Evolutionary conservation across 345 rosid species (phyloP).

Genomic region (Excoecaria agallocha): DNA sequence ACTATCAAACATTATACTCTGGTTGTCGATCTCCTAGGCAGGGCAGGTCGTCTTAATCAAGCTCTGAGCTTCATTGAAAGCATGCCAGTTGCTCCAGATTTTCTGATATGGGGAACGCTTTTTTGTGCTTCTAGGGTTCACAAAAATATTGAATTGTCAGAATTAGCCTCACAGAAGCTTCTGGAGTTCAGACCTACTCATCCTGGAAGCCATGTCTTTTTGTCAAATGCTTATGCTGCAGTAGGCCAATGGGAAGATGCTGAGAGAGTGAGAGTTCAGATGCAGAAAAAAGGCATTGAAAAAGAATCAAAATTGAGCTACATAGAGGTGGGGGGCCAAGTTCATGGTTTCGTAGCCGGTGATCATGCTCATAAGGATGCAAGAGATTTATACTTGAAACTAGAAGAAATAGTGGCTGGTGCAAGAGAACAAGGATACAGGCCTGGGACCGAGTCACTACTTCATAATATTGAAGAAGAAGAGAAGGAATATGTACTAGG

Average conservation of each 20-base stretch:
- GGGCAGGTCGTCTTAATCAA: slow-evolving; percentile 62
- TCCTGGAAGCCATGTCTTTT: slow-evolving; percentile 35
- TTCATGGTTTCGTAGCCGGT: slow-evolving; percentile 54
- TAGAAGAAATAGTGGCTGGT: slow-evolving; percentile 35
- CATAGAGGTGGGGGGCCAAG: slow-evolving; percentile 49
- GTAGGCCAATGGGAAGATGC: slow-evolving; percentile 50
- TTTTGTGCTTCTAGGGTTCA: slow-evolving; percentile 68
- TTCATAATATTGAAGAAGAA: slow-evolving; percentile 60
- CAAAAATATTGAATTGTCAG: slow-evolving; percentile 52
- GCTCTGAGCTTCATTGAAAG: slow-evolving; percentile 63
- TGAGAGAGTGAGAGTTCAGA: slow-evolving; percentile 42
- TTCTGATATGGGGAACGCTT: slow-evolving; percentile 63
- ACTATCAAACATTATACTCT: slow-evolving; percentile 70
- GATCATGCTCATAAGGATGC: slow-evolving; percentile 38
- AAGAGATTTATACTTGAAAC: slow-evolving; percentile 50
- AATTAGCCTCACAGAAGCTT: slow-evolving; percentile 54
- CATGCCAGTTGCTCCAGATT: slow-evolving; percentile 64
- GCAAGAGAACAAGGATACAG: no score
- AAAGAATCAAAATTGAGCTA: slow-evolving; percentile 59
- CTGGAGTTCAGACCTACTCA: slow-evolving; percentile 60
- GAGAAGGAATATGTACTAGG: slow-evolving; percentile 58
- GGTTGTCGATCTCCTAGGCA: slow-evolving; percentile 69
- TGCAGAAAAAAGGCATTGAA: slow-evolving; percentile 33
- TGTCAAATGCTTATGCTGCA: slow-evolving; percentile 51
- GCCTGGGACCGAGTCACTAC: slow-evolving; percentile 39